These are phyloP conservation scores for Echinochloa phyllopogon DNA, from an alignment of 176 grass and related monocot species.

Conservation along the genomic window DNA sequence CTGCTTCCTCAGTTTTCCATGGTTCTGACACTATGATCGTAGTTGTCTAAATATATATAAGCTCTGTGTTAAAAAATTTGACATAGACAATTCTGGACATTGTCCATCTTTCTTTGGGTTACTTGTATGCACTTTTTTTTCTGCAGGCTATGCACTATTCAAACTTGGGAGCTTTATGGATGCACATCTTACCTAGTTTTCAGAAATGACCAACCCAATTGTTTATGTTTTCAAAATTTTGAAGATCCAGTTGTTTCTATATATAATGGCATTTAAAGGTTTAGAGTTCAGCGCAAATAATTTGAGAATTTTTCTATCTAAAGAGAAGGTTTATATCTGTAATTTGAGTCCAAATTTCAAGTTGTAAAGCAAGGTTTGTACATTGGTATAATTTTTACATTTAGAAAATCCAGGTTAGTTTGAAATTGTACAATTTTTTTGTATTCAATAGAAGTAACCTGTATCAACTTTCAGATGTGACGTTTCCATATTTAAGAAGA, in stretches of 20 bases:
- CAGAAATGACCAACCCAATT: background rate
- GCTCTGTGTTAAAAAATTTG: background rate
- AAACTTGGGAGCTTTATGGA: background rate
- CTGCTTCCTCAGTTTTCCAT: background rate
- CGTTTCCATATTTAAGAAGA: background rate
- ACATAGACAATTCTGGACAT: background rate
- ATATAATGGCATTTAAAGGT: background rate
- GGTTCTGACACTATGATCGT: background rate
- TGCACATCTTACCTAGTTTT: background rate
- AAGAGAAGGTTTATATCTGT: background rate
- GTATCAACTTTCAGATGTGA: background rate
- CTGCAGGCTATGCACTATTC: background rate
- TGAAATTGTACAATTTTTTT: background rate
- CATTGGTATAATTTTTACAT: constrained; percentile 9
- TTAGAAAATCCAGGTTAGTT: background rate
- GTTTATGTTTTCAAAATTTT: no score
- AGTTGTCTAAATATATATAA: background rate
- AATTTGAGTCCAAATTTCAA: background rate
- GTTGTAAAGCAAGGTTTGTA: background rate
- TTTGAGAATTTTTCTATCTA: background rate
- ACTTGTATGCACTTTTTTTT: background rate
- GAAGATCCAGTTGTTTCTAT: background rate
- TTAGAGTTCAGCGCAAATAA: background rate
- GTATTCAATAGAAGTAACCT: background rate
- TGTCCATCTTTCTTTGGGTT: background rate